phyloP scores from a whole-genome alignment of 495 filamentous ascomycete species.

The Hypomontagnella submonticulosa region DNA sequence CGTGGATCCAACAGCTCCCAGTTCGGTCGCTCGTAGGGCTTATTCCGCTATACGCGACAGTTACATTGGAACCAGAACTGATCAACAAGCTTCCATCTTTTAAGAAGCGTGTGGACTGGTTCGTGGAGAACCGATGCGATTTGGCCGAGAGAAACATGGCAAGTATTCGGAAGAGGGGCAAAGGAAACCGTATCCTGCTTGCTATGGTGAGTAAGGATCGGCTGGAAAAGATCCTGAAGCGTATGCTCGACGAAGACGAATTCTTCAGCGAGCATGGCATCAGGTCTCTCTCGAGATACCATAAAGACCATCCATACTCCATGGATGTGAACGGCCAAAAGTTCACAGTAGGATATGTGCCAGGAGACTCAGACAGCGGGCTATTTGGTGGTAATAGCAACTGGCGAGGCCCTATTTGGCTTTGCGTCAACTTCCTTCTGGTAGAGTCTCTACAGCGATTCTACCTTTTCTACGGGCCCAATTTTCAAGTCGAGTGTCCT shows the following conservation, averaged over 20 bases:
- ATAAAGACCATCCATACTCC: conserved; percentile 87
- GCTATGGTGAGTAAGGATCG: conserved; percentile 91
- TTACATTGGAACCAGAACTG: conserved; percentile 91
- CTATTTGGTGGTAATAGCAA: conserved; percentile 98
- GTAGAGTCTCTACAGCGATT: conserved; percentile 92
- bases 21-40: conserved; percentile 91
- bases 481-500: conserved; percentile 90
- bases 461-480: conserved; percentile 93
- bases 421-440: conserved; percentile 94
- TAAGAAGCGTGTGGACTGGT: conserved; percentile 92
- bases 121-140: conserved; percentile 84
- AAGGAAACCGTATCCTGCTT: conserved; percentile 85
- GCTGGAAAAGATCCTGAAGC: conserved; percentile 81
- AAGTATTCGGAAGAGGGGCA: conserved; percentile 86
- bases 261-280: conserved; percentile 93
- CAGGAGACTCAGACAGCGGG: conserved; percentile 92
- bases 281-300: conserved; percentile 91
- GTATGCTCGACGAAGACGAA: conserved; percentile 94
- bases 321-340: conserved; percentile 96
- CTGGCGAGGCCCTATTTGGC: conserved; percentile 94
- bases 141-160: conserved; percentile 92
- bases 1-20: conserved; percentile 90
- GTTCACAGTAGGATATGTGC: conserved; percentile 89
- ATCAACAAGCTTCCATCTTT: conserved; percentile 94
- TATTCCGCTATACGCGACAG: conserved; percentile 90